A percentile compares a stretch with the other conserved stretches of the same genome.
Evolutionary conservation across 192 early-diverging fungal species (phyloP).

Genomic region (Gonapodya prolifera): DNA sequence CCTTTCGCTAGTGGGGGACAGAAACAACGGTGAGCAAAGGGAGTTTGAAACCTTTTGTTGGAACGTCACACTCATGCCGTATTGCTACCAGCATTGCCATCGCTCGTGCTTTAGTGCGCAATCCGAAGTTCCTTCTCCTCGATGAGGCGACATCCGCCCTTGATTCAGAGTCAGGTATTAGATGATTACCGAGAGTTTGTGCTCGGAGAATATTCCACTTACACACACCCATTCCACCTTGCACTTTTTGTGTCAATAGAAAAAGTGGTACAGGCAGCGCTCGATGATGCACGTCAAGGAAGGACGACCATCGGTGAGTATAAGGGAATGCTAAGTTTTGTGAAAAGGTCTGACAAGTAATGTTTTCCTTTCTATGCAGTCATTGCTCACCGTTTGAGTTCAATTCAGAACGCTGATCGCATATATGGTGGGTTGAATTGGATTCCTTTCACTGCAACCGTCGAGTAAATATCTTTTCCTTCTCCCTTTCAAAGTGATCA

Average conservation of each 20-base stretch:
- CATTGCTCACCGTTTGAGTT: neutral
- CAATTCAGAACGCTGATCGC: neutral
- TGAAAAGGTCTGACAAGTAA: neutral
- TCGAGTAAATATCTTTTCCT: neutral
- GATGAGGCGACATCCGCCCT: slow-evolving; percentile 59
- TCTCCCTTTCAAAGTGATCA: slow-evolving; percentile 24
- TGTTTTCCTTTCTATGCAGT: neutral
- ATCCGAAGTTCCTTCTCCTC: slow-evolving; percentile 31
- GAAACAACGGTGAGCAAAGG: slow-evolving; percentile 10
- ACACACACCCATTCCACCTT: neutral
- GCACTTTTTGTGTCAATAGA: too few relatives aligned
- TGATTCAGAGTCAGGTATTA: slow-evolving; percentile 53
- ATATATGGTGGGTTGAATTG: neutral
- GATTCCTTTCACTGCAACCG: neutral
- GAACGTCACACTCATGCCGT: neutral
- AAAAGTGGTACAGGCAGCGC: slow-evolving; percentile 63
- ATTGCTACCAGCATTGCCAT: slow-evolving; percentile 27
- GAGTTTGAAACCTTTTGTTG: too few relatives aligned
- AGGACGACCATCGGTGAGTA: slow-evolving; percentile 48
- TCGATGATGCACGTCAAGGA: slow-evolving; percentile 54
- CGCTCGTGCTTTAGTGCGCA: slow-evolving; percentile 53
- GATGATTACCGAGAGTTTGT: too few relatives aligned
- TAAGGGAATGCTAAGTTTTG: neutral
- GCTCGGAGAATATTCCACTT: neutral
- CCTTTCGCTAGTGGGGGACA: neutral